A percentile compares a stretch with the other conserved stretches of the same genome.
Conservation (phyloP, 306 rosid genomes). For the Medicago truncatula region MtrunA17r5.0-ANR NC_053043.1:10473001-10473500, state of each 20-base stretch:
- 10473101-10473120: conserved; percentile 99
- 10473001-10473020: conserved; percentile 25
- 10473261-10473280: conserved; percentile 1
- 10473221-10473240: conserved; percentile 26
- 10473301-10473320: conserved; percentile 1
- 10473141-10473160: conserved; percentile 77
- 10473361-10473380: neutral
- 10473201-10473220: conserved; percentile 51
- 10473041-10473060: conserved; percentile 32
- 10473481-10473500: neutral
- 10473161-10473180: conserved; percentile 93
- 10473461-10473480: neutral
- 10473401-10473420: neutral
- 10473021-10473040: conserved; percentile 18
- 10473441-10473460: neutral
- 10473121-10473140: conserved; percentile 84
- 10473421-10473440: neutral
- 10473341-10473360: neutral
- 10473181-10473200: conserved; percentile 95
- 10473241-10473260: conserved; percentile 29
- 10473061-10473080: conserved; percentile 29
- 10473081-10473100: conserved; percentile 48
- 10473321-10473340: neutral
- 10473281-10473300: neutral
- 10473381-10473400: conserved; percentile 7